These are phyloP conservation scores for Lodderomyces oxycetoniae DNA, from an alignment of 1,139 yeast species.

Conservation along the genomic window DNA sequence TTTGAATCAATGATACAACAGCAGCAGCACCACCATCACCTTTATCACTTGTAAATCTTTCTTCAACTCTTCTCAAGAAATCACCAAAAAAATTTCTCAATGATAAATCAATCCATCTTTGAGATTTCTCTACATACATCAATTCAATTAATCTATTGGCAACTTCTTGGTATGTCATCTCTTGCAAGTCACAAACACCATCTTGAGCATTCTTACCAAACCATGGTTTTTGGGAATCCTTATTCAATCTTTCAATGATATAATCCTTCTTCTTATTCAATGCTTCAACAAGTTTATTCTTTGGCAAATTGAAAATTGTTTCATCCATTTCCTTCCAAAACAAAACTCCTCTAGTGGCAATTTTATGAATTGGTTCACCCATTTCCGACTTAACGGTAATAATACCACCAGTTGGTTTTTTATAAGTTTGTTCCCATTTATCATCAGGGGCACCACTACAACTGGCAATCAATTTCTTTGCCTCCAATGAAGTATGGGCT, in stretches of 20 bases:
- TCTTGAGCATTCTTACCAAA: conserved; percentile 63
- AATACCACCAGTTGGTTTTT: conserved; percentile 94
- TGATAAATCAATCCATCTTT: conserved; percentile 84
- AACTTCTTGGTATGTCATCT: conserved; percentile 93
- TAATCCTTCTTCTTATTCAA: conserved; percentile 79
- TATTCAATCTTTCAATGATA: conserved; percentile 78
- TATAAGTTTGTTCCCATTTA: conserved; percentile 92
- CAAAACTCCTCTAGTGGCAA: conserved; percentile 96
- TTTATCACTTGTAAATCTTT: conserved; percentile 69
- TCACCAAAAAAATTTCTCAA: conserved; percentile 85
- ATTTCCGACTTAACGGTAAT: conserved; percentile 95
- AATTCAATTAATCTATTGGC: conserved; percentile 84
- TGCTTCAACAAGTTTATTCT: conserved; percentile 80
- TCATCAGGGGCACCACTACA: conserved; percentile 86
- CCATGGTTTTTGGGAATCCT: conserved; percentile 98
- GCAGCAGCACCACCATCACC: no score
- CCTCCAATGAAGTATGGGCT: conserved; percentile 89
- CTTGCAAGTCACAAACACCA: conserved; percentile 88
- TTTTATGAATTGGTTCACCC: conserved; percentile 99
- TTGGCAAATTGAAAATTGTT: conserved; percentile 85
- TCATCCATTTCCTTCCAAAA: conserved; percentile 97
- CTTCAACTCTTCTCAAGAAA: conserved; percentile 90
- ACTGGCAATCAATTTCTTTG: conserved; percentile 84
- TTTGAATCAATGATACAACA: conserved; percentile 68
- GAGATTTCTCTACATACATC: conserved; percentile 74